Evolutionary conservation across 139 green algal species (phyloP), one percentile per base, ranked within the genome.

Genomic region (Micractinium conductrix): DNA sequence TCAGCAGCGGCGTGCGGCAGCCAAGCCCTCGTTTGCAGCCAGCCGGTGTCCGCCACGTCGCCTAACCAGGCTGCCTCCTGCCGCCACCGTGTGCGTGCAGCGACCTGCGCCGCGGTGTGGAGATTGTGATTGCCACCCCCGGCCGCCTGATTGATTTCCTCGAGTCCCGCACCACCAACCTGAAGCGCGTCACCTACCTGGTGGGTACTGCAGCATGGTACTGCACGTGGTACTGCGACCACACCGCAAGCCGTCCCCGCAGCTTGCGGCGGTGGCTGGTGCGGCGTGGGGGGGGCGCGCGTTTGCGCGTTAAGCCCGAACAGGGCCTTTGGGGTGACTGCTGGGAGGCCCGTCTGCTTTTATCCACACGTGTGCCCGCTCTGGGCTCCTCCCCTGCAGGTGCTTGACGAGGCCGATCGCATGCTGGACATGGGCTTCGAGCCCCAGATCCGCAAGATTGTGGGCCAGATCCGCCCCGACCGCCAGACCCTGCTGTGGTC

Each of bases 361-460:
- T n/a, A n/a, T n/a, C n/a, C n/a, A n/a, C n/a, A n/a, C n/a, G n/a
- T 38, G 26, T 71, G 63, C 63, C 33, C 40, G 63, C 21, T 71
- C 40, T 30, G 17, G 16, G 30, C 19, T 21, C 38, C 10, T 14
- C 65, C 65, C 33, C 7, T 24, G 42, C 70, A 78, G 70, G 95
- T 98, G 72, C 90, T 99, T 80, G 96, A 99, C 83, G 96, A 99
- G 91, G 96, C 96, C 16, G 96, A 99, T 83, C 90, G 96, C 86
- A 99, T 99, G 96, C 90, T 99, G 80, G 96, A 98, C 89, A 98
- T 98, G 95, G 96, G 96, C 53, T 98, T 99, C 62, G 95, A 98
- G 85, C 95, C 95, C 17, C 91, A 96, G 85, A 95, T 97, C 55
- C 83, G 84, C 50, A 92, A 92, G 40, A 94, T 95, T 71, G 68